A percentile compares a stretch with the other conserved stretches of the same genome.
phyloP scores from a whole-genome alignment of 352 stramenopile species.

The Phytophthora pistaciae region DNA sequence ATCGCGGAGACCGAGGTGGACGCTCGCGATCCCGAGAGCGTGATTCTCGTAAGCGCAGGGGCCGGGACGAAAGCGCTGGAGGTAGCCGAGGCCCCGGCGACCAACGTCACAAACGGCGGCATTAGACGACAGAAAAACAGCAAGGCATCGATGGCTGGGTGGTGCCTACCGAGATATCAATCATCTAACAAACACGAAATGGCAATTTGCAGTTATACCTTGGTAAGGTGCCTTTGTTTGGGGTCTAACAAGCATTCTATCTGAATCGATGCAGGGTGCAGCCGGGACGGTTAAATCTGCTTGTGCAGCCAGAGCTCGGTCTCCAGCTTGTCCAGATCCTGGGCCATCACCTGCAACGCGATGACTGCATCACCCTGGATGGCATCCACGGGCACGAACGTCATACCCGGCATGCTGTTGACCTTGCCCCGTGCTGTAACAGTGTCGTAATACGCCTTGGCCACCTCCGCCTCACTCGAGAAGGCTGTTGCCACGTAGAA shows the following conservation, averaged over 20 bases:
- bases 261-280: background rate
- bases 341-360: conserved; percentile 73
- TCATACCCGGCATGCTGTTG: conserved; percentile 58
- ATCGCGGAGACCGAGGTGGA: conserved; percentile 40
- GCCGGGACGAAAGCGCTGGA: conserved; percentile 55
- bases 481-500: conserved; percentile 70
- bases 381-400: conserved; percentile 76
- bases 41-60: conserved; percentile 73
- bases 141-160: conserved; percentile 14
- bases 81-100: conserved; percentile 36
- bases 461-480: conserved; percentile 61
- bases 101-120: conserved; percentile 57
- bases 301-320: conserved; percentile 87
- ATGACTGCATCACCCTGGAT: conserved; percentile 60
- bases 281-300: conserved; percentile 56
- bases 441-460: conserved; percentile 32
- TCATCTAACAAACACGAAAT: conserved; percentile 24
- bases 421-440: conserved; percentile 42
- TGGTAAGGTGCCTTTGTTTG: conserved; percentile 1
- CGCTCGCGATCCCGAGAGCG: conserved; percentile 68
- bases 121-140: conserved; percentile 40
- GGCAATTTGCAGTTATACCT: conserved; percentile 19
- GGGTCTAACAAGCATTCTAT: conserved; percentile 10
- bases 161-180: conserved; percentile 20
- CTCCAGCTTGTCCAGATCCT: conserved; percentile 85